Evolutionary conservation across 2,329 filamentous ascomycete genomes (phyloP), one percentile per base, ranked within the genome.

Genomic region (Xylaria arbuscula): DNA sequence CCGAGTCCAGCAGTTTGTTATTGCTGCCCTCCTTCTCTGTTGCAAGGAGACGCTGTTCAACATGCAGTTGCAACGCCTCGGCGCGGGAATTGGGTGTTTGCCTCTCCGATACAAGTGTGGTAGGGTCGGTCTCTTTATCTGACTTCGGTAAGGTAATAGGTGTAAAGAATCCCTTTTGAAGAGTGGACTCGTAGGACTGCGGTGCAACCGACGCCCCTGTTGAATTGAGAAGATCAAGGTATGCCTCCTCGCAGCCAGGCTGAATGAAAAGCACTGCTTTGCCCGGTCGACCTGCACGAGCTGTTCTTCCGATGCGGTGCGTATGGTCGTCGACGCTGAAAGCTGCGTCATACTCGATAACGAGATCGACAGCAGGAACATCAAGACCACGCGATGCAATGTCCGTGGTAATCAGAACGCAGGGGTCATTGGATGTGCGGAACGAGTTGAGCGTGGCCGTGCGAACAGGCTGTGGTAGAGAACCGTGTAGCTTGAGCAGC

Each of bases 371-470:
- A 59, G 96, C 95, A 0, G 95, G 95, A 17, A 99, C 88, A 84
- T 99, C 96, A 50, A 99, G 89, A 83, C 96, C 96, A 77, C 96
- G 93, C 22, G 96, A 96, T 13, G 96, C 93, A 59, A 99, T 96
- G 77, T 99, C 96, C 0, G 96, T 99, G 74, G 94, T 97, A 72
- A 99, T 88, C 17, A 99, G 87, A 3, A 99, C 89, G 0, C 92
- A 91, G 0, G 95, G 91, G 22, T 92, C 88, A 34, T 87, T 88
- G 77, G 89, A 92, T 50, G 86, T 86, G 2, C 92, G 87, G 81
- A 97, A 99, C 2, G 93, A 89, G 48, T 89, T 87, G 15, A 99
- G 88, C 0, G 96, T 98, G 6, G 92, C 89, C 1, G 94, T 98
- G 71, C 96, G 93, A 42, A 95, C 89, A 2, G 93, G 88, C 78